Evolutionary conservation across 306 rosid genomes (phyloP), one percentile per base, ranked within the genome.

Genomic region (Myrica gale): DNA sequence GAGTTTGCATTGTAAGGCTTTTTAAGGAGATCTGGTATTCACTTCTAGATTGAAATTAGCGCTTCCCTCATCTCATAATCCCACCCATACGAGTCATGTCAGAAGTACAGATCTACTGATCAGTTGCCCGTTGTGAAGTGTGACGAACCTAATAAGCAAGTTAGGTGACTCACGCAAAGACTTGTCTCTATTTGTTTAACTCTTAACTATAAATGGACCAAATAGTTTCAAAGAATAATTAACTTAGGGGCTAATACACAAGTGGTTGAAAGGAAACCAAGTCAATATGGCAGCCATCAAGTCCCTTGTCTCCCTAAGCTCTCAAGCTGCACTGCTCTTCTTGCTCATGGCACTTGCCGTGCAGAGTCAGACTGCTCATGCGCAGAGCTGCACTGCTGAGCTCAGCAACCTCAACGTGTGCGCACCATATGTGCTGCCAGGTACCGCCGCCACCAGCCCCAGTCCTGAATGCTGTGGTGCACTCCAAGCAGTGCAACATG

Each of bases 381-480:
- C 91, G 3, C 91, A 81, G 80, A 71, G 70, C 15, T 92, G 97
- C 88, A 0, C 84, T 0, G 21, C 60, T 60, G 73, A 74, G 78
- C 86, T 92, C n/a, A 55, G n/a, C 61, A 81, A 48, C 81, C 87
- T 92, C 1, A 84, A 74, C 71, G 75, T 70, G 20, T 92, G 97
- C 66, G 90, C 90, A 21, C 87, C 90, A 0, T 92, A 68, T 86
- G 88, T 85, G 45, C 66, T 88, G 75, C 96, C 97, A 4, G 90
- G 93, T 68, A 44, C 88, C 0, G 6, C 75, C 78, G 79, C 58
- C 75, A 6, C 68, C n/a, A 84, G 2, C 39, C 93, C 93, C 9
- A 90, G 68, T 56, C 0, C 79, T 5, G 73, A 80, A 0, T 92
- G 97, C 76, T 91, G 97, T 60, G 23, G 20, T 5, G 96, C 97